Base-by-base conservation (phyloP, 169 alveolate genomes). In the Cryptosporidium viatorum region DNA sequence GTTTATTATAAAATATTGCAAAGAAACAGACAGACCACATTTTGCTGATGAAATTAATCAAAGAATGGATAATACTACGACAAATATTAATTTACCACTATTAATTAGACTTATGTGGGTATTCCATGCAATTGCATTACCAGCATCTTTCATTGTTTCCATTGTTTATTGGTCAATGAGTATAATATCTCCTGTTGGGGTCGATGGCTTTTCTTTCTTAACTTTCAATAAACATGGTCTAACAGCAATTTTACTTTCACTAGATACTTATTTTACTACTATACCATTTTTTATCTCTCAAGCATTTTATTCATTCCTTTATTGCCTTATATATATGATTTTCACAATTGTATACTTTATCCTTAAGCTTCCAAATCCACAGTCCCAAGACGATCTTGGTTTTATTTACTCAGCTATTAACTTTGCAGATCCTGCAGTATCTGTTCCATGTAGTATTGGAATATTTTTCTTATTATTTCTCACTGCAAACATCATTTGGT, bases 161-260 rank as follows among this genome's bases (percentile, higher is more conserved):
- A 80, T 62, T 39, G 89, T 80, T n/a, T 80, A 80, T n/a, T 80
- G 89, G 89, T 26, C 67, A 18, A 80, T 80, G 89, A 80, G 74
- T 48, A 80, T 80, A 14, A 65, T 80, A n/a, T 59, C 89, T 26
- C 89, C 89, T 23, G 75, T 65, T 10, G 65, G 89, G 23, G 68
- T 80, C 26, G 89, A 80, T 80, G 89, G 74, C 6, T 80, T 80
- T 31, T 31, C 89, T 45, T 80, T 43, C 59, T 18, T 80, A 60
- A 80, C 89, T 1, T 80, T 80, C 50, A 80, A 80, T 48, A 80
- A 80, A 33, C 89, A 80, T 45, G 89, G 89, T 1, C 10, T 80
- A 14, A 65, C 65, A 8, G 89, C 89, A 21, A 21, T 80, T 7
- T 6, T 55, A 23, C 59, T 80, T 14, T 41, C 89, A 62, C 16